phyloP scores from a whole-genome alignment of 805 yeast species.

The Myxozyma vanderwaltii region DNA sequence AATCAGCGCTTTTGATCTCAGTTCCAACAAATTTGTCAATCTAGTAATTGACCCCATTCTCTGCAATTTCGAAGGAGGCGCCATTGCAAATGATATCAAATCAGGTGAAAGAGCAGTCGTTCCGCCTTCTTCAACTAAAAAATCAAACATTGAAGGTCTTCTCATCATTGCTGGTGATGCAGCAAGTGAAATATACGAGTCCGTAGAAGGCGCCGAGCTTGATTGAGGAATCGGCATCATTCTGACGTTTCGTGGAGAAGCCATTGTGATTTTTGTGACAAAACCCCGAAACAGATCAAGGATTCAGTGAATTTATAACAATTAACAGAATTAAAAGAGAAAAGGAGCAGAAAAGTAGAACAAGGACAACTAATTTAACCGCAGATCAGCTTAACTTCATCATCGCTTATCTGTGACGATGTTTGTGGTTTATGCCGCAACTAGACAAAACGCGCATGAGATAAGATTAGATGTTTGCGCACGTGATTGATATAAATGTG shows the following conservation, averaged over 20 bases:
- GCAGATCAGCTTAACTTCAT: not conserved
- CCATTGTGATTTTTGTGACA: not conserved
- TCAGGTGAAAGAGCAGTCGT: conserved; percentile 26
- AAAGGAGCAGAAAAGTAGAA: not conserved
- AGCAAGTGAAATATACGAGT: conserved; percentile 26
- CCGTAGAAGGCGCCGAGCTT: not conserved
- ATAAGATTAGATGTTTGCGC: not conserved
- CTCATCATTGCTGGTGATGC: conserved; percentile 29
- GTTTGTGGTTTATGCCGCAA: conserved; percentile 6
- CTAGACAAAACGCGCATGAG: not conserved
- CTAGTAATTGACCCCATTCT: conserved; percentile 33
- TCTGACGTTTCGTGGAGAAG: conserved; percentile 16
- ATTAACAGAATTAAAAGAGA: too few species aligned
- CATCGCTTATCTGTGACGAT: conserved; percentile 1
- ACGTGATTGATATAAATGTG: too few species aligned
- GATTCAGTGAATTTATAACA: too few species aligned
- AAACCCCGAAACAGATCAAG: too few species aligned
- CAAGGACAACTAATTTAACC: not conserved
- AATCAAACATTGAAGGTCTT: conserved; percentile 30
- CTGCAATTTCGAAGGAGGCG: conserved; percentile 29
- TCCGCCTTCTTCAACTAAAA: conserved; percentile 26
- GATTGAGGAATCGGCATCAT: not conserved
- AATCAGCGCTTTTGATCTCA: conserved; percentile 53
- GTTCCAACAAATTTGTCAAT: conserved; percentile 43
- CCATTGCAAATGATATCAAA: conserved; percentile 31